Conservation (phyloP, 2,329 filamentous ascomycete species). For the Ramularia endophylla region DNA sequence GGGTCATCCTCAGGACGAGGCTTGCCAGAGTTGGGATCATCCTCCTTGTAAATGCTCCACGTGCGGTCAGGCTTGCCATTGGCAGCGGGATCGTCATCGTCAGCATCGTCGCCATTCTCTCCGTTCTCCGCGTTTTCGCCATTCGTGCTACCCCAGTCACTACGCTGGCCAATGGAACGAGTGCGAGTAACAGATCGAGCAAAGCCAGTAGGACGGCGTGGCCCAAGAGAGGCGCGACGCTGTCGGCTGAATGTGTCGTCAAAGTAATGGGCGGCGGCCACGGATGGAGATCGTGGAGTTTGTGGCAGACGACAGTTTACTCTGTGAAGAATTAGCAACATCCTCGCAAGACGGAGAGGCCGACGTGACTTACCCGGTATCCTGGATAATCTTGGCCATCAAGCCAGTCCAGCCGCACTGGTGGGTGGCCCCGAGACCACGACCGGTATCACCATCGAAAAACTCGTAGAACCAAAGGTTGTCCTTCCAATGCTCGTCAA, state of each 20-base stretch:
- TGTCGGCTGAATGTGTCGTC: conserved; percentile 74
- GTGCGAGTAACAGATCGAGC: conserved; percentile 27
- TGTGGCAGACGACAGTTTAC: conserved; percentile 87
- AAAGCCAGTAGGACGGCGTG: conserved; percentile 64
- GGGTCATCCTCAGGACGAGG: conserved; percentile 30
- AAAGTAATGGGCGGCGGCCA: conserved; percentile 87
- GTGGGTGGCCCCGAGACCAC: conserved; percentile 84
- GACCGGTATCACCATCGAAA: conserved; percentile 87
- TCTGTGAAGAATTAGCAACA: conserved; percentile 48
- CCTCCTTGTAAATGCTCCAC: conserved; percentile 48
- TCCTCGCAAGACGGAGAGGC: not conserved
- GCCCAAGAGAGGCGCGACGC: conserved; percentile 37
- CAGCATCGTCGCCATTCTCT: conserved; percentile 32
- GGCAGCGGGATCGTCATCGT: conserved; percentile 26
- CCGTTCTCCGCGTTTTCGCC: conserved; percentile 28
- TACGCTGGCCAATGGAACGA: conserved; percentile 76
- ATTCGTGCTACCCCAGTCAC: conserved; percentile 55
- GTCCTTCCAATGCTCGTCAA: conserved; percentile 88
- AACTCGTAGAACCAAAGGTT: conserved; percentile 96
- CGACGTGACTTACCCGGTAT: conserved; percentile 69
- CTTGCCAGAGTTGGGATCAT: conserved; percentile 31
- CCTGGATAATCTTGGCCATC: conserved; percentile 95
- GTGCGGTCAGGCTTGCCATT: conserved; percentile 28
- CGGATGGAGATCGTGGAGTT: conserved; percentile 80
- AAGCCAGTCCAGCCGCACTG: conserved; percentile 96